Percentiles rank a stretch among this genome's conserved stretches.
phyloP scores from a whole-genome alignment of 805 yeast species.

The Saturnispora quitensis region DNA sequence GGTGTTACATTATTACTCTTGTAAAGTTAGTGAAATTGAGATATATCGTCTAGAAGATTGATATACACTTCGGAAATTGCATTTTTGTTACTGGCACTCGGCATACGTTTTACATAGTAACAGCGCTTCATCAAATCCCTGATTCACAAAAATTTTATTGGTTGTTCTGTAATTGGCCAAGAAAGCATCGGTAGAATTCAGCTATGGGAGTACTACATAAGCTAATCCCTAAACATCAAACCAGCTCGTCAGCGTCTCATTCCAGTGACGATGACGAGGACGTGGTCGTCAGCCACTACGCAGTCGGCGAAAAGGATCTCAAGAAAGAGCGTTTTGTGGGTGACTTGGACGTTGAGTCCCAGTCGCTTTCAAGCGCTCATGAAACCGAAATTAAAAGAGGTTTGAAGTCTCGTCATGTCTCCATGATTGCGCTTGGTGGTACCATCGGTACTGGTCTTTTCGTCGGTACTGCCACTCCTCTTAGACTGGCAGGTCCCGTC shows the following conservation, averaged over 20 bases:
- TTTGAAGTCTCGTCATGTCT: constrained; percentile 56
- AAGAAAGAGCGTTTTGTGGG: neutral
- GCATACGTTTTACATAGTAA: too few species aligned
- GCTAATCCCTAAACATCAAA: neutral
- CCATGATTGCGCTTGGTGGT: constrained; percentile 75
- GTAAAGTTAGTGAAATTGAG: neutral
- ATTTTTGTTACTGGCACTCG: neutral
- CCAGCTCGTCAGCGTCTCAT: neutral
- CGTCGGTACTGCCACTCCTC: constrained; percentile 51
- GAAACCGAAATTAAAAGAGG: constrained; percentile 34
- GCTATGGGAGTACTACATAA: neutral
- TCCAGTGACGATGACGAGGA: neutral
- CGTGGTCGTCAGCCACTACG: neutral
- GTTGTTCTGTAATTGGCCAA: neutral
- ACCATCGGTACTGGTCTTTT: constrained; percentile 74
- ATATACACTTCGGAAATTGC: neutral
- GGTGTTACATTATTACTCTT: too few species aligned
- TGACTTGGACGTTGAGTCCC: constrained; percentile 1
- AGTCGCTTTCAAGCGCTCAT: constrained; percentile 9
- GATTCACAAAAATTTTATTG: neutral
- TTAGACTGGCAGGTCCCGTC: constrained; percentile 58
- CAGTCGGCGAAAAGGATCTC: neutral
- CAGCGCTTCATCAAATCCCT: neutral
- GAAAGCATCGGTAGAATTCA: neutral
- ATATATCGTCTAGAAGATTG: neutral